Evolutionary conservation across 352 stramenopile genomes (phyloP).

Genomic region (Thraustochytrium sp.): DNA sequence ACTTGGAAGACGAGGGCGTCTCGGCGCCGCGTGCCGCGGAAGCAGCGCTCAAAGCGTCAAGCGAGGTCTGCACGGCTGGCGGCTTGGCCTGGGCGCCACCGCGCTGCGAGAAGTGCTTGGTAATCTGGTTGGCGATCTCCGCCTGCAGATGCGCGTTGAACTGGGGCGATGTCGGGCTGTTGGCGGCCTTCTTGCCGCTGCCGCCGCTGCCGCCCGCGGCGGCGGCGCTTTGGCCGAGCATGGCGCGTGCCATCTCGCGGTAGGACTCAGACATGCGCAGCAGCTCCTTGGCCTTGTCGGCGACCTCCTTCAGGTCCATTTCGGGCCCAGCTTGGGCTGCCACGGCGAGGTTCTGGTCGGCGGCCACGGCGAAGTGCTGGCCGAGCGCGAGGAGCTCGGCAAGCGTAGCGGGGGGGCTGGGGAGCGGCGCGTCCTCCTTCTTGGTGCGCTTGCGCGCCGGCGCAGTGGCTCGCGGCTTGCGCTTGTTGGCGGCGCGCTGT

Average conservation of each 20-base stretch:
- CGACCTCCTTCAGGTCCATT: constrained; percentile 24
- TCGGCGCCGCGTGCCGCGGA: too few species aligned
- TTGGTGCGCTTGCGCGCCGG: not conserved
- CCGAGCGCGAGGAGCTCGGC: constrained; percentile 36
- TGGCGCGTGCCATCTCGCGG: constrained; percentile 37
- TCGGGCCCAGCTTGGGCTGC: not conserved
- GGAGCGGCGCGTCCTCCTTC: not conserved
- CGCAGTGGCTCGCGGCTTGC: not conserved
- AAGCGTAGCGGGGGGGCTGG: not conserved
- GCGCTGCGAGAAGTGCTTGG: constrained; percentile 34
- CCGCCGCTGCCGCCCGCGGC: too few species aligned
- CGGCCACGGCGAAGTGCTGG: not conserved
- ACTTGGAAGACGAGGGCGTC: too few species aligned
- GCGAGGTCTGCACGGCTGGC: not conserved
- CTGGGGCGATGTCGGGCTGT: constrained; percentile 10
- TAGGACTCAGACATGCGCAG: constrained; percentile 36
- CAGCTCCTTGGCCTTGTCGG: constrained; percentile 35
- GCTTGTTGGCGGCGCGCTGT: not conserved
- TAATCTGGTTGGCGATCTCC: constrained; percentile 39
- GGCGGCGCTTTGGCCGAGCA: not conserved
- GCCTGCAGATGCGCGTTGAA: constrained; percentile 39
- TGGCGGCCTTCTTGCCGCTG: not conserved
- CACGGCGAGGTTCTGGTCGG: not conserved
- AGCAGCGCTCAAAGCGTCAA: not conserved
- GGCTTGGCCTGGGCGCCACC: not conserved